These are phyloP conservation scores for Cokeromyces recurvatus DNA, from an alignment of 371 early-diverging fungal genomes.

Conservation along the genomic window DNA sequence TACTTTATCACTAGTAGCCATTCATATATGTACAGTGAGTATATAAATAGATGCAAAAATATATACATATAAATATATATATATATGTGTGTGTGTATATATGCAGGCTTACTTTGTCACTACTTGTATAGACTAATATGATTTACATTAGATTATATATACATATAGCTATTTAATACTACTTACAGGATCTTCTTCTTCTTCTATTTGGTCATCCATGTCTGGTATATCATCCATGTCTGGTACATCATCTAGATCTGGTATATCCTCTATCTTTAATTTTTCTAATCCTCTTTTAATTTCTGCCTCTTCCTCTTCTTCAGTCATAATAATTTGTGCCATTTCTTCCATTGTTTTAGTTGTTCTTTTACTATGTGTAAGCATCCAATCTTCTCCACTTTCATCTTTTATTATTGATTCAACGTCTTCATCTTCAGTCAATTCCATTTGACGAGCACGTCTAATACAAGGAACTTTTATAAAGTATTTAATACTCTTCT, in stretches of 20 bases:
- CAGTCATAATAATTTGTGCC: constrained; percentile 58
- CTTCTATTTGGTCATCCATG: constrained; percentile 62
- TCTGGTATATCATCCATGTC: constrained; percentile 83
- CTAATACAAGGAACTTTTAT: constrained; percentile 87
- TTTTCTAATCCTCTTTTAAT: constrained; percentile 24
- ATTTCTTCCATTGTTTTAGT: constrained; percentile 64
- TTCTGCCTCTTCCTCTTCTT: constrained; percentile 44
- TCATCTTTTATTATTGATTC: constrained; percentile 42
- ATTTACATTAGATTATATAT: too few species aligned
- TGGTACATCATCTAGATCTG: constrained; percentile 84
- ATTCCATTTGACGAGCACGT: constrained; percentile 85
- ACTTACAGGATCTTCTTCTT: constrained; percentile 41
- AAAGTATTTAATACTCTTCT: too few species aligned
- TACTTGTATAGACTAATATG: too few species aligned
- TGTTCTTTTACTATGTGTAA: constrained; percentile 64
- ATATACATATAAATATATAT: too few species aligned
- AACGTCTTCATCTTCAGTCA: constrained; percentile 54
- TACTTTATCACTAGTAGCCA: constrained; percentile 70
- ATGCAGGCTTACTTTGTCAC: too few species aligned
- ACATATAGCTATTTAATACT: too few species aligned
- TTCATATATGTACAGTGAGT: too few species aligned
- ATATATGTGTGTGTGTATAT: too few species aligned
- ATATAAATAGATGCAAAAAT: too few species aligned
- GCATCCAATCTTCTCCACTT: constrained; percentile 76
- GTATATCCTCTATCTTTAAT: constrained; percentile 51